Evolutionary conservation across 441 rosid genomes (phyloP).

Genomic region (Francoa sonchifolia): DNA sequence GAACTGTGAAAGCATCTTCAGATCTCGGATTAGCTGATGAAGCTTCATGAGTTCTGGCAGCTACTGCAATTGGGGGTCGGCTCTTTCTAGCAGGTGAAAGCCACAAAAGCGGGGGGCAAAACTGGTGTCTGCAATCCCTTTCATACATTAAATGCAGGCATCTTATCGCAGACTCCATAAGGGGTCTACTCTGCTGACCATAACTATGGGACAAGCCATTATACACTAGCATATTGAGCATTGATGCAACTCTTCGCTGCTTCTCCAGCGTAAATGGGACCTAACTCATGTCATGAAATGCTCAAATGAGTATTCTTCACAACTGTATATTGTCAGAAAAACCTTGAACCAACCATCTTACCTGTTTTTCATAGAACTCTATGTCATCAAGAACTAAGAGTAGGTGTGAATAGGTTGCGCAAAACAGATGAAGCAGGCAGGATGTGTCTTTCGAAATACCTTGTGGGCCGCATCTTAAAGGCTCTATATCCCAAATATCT

Average conservation of each 20-base stretch:
- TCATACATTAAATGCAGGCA: slow-evolving; percentile 94
- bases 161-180: slow-evolving; percentile 79
- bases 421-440: slow-evolving; percentile 81
- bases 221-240: slow-evolving; percentile 86
- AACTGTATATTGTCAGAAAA: slow-evolving; percentile 15
- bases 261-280: slow-evolving; percentile 78
- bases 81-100: slow-evolving; percentile 81
- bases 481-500: slow-evolving; percentile 70
- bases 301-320: slow-evolving; percentile 17
- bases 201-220: slow-evolving; percentile 45
- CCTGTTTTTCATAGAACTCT: slow-evolving; percentile 98
- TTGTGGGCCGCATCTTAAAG: slow-evolving; percentile 58
- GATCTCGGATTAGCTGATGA: slow-evolving; percentile 31
- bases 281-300: slow-evolving; percentile 32
- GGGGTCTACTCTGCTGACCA: slow-evolving; percentile 41
- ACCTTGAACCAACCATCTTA: slow-evolving; percentile 17
- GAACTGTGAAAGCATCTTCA: slow-evolving; percentile 36
- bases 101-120: slow-evolving; percentile 85
- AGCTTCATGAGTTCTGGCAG: slow-evolving; percentile 83
- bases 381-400: slow-evolving; percentile 97
- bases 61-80: slow-evolving; percentile 80
- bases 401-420: slow-evolving; percentile 83
- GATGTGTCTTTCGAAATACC: slow-evolving; percentile 61
- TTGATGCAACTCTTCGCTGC: slow-evolving; percentile 68
- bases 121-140: slow-evolving; percentile 88